Base-by-base conservation (phyloP, 306 rosid genomes). In the Lupinus albus region DNA sequence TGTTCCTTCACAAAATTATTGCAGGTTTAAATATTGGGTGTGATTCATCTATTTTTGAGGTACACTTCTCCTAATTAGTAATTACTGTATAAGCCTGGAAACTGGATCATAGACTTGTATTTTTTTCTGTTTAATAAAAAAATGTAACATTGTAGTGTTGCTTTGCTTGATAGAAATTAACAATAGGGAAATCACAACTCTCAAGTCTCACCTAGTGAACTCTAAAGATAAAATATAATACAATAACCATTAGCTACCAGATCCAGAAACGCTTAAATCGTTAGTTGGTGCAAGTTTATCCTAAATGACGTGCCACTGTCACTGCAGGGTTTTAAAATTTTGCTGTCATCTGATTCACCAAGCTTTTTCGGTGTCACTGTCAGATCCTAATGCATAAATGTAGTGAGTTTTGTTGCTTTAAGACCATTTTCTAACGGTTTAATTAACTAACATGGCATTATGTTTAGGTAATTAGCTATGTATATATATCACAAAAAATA, bases 301-400 rank as follows among this genome's bases (percentile, higher is more conserved):
- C 58, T 55, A 52, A 45, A 39, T 20, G 75, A 65, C 55, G 54
- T 46, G 58, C 56, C 30, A 25, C 30, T 25, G 30, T 25, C 61
- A 15, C 61, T 21, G 35, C 8, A 8, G 38, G 30, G 33, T 51
- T 53, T 67, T 15, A 11, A 67, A 18, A 49, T 67, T 59, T 39
- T 36, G 46, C 11, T 11, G 36, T 14, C 70, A 72, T 50, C 9
- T 11, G 8, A 5, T 32, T 17, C 51, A 20, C 56, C 56, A 70
- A 56, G 21, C 56, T 56, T 30, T 56, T 56, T 44, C 44, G 74
- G 66, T 55, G 64, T 57, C 65, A 69, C 57, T 44, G 36, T 47
- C 35, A 57, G 47, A 46, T 10, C 55, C 16, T 48, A 35, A 72
- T 11, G 30, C 63, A 21, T 2, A 21, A 21, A 1, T 21, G 28